Conservation (phyloP, 805 yeast species). For the Yamadazyma sp. region DNA sequence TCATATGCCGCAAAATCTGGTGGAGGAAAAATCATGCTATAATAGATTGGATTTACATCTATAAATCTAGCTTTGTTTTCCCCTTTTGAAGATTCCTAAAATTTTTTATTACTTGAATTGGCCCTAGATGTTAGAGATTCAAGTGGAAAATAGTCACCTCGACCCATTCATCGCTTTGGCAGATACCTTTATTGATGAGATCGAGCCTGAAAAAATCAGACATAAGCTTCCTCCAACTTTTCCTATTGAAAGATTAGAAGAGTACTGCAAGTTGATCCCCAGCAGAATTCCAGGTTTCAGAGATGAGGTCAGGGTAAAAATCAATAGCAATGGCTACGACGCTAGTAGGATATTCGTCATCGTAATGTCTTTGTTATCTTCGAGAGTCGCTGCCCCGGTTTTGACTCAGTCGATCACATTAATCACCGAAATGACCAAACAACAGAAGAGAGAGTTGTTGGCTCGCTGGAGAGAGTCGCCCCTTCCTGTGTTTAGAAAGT, state of each 20-base stretch:
- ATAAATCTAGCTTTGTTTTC: background rate
- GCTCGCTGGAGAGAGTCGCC: constrained; percentile 43
- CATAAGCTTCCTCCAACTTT: constrained; percentile 26
- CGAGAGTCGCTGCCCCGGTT: constrained; percentile 31
- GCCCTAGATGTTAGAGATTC: constrained; percentile 6
- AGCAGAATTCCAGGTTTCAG: constrained; percentile 29
- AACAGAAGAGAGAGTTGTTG: constrained; percentile 34
- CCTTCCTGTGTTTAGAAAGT: constrained; percentile 30
- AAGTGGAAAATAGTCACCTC: constrained; percentile 7
- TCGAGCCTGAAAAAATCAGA: constrained; percentile 26
- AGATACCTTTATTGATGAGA: constrained; percentile 37
- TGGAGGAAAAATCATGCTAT: constrained; percentile 4
- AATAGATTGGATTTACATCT: background rate
- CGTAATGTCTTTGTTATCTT: constrained; percentile 26
- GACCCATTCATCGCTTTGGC: constrained; percentile 25
- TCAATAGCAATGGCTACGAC: constrained; percentile 17
- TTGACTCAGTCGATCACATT: constrained; percentile 36
- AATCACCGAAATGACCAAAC: constrained; percentile 34
- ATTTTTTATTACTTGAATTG: no score
- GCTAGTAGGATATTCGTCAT: constrained; percentile 25
- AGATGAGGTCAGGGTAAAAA: constrained; percentile 16
- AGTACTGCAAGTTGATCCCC: constrained; percentile 30
- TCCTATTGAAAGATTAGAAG: constrained; percentile 27
- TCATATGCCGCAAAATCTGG: constrained; percentile 6
- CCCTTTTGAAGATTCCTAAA: background rate